Base-by-base conservation (phyloP, 2,329 filamentous ascomycete species). In the Talaromyces atroroseus region DNA sequence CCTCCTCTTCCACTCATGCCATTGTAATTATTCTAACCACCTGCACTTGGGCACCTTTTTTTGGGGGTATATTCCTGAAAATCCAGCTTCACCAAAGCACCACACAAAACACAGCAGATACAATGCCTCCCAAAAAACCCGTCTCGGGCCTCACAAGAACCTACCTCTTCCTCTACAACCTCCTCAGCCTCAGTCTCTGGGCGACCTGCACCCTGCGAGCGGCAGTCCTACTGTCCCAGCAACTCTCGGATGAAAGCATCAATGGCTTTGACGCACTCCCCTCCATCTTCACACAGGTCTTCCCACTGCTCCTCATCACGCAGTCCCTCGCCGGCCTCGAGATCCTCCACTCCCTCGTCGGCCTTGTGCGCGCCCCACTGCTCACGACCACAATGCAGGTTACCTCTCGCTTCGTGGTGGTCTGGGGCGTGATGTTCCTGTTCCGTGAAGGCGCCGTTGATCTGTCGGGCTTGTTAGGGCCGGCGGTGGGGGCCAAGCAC, bases 381-480 rank as follows among this genome's bases (percentile, higher is more conserved):
- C 64, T 87, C 64, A 97, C 94, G 5, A 97, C 94, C 5, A 73
- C 83, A 38, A 91, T 96, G 85, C 94, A 99, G 74, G 92, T 97
- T 60, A 82, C 88, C 21, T 90, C 85, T 57, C 90, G 94, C 52
- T 83, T 95, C 66, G 82, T 96, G 62, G 86, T 97, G 62, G 89
- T 96, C 63, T 96, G 92, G 90, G 86, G 82, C 63, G 81, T 97
- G 60, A 85, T 90, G 67, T 80, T 85, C 68, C 79, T 80, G 42
- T 96, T 92, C 76, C 89, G 88, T 10, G 74, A 78, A 87, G 53
- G 84, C 62, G 82, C 80, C 65, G 6, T n/a, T 21, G 32, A 34
- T 34, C 5, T 14, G 16, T 7, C 36, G n/a, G 36, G 7, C 10
- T 8, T 40, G 16, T 20, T 40, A 18, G 36, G 16, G 16, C 20